phyloP scores from a whole-genome alignment of 768 basidiomycete genomes.

The Sarcodon aspratus region DNA sequence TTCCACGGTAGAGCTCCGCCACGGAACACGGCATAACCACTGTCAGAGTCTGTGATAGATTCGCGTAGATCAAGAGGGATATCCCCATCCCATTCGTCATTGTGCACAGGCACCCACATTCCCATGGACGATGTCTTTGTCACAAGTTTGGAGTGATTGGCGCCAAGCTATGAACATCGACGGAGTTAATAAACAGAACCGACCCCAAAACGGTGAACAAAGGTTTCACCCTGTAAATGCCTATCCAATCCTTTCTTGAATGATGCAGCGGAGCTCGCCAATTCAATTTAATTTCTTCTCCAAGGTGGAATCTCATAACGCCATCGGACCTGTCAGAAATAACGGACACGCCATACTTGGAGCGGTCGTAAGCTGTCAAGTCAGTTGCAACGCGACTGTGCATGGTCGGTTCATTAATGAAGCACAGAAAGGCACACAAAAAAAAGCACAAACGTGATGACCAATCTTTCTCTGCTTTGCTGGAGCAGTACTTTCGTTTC shows the following conservation, averaged over 20 bases:
- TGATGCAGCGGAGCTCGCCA: conserved; percentile 86
- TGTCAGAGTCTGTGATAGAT: conserved; percentile 28
- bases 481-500: conserved; percentile 88
- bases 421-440: neutral
- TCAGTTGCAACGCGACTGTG: conserved; percentile 71
- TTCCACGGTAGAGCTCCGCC: conserved; percentile 80
- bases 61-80: conserved; percentile 38
- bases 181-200: neutral
- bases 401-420: neutral
- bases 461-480: conserved; percentile 81
- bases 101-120: conserved; percentile 87
- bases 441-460: conserved; percentile 66
- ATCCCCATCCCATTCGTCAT: conserved; percentile 92
- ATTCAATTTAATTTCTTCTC: conserved; percentile 75
- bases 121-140: conserved; percentile 82
- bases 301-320: conserved; percentile 66
- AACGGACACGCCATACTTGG: conserved; percentile 66
- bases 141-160: conserved; percentile 72
- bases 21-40: conserved; percentile 64
- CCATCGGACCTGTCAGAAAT: conserved; percentile 42
- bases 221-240: conserved; percentile 63
- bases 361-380: conserved; percentile 65
- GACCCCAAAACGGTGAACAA: neutral
- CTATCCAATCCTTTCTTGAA: conserved; percentile 93
- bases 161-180: conserved; percentile 49